These are phyloP conservation scores for Crataegus laevigata DNA, from an alignment of 306 rosid species.

Conservation along the genomic window DNA sequence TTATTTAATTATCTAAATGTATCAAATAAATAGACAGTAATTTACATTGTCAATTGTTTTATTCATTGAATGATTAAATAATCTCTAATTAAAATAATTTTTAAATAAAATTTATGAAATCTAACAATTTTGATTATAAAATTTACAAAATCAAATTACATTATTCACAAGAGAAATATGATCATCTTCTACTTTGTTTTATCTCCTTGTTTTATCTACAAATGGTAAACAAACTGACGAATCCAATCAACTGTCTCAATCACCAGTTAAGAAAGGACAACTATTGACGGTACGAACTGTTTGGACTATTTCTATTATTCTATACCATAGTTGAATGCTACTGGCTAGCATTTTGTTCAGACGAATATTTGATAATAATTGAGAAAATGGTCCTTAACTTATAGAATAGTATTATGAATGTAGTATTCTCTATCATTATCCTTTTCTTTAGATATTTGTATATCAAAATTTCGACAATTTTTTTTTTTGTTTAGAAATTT, in stretches of 20 bases:
- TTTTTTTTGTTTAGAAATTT: no score
- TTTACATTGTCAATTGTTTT: no score
- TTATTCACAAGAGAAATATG: no score
- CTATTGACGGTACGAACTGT: neutral
- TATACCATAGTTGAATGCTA: neutral
- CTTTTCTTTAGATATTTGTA: neutral
- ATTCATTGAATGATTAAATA: no score
- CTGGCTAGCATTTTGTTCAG: neutral
- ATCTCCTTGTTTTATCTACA: neutral
- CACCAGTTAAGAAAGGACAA: neutral
- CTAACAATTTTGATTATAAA: no score
- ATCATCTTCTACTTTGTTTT: neutral
- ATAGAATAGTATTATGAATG: neutral
- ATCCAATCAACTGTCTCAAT: neutral
- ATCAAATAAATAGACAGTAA: no score
- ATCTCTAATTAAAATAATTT: no score
- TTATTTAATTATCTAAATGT: no score
- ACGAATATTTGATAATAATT: neutral
- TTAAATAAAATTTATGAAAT: no score
- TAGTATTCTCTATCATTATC: no score
- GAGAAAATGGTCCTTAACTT: neutral
- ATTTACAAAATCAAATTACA: no score
- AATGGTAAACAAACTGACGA: neutral
- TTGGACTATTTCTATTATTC: neutral
- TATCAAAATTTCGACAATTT: neutral